Conservation (phyloP, 139 green algal genomes). For the Micractinium sp. region DNA sequence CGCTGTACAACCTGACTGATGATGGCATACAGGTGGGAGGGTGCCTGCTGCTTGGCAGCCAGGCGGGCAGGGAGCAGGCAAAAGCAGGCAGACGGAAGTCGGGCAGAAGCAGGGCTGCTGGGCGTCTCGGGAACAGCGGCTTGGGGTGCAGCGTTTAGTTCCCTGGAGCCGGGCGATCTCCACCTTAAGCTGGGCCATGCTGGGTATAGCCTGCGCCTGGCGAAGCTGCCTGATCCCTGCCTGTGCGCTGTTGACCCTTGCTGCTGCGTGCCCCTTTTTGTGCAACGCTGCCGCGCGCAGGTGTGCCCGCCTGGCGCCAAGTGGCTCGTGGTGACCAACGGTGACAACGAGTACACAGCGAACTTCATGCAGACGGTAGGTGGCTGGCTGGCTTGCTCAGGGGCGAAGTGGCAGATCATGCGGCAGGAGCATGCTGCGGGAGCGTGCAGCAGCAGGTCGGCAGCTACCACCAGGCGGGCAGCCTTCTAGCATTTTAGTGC, state of each 20-base stretch:
- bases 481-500: background rate
- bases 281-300: background rate
- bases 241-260: background rate
- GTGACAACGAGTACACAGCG: constrained; percentile 82
- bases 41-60: background rate
- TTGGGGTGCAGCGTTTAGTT: too few relatives aligned
- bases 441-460: too few relatives aligned
- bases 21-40: constrained; percentile 59
- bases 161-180: too few relatives aligned
- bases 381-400: too few relatives aligned
- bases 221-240: background rate
- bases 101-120: too few relatives aligned
- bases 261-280: background rate
- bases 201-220: too few relatives aligned
- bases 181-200: too few relatives aligned
- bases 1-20: constrained; percentile 88
- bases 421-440: too few relatives aligned
- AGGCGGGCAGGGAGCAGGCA: background rate
- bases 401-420: too few relatives aligned
- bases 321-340: constrained; percentile 87
- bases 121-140: too few relatives aligned
- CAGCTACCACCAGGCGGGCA: background rate
- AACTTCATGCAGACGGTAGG: constrained; percentile 54
- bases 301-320: constrained; percentile 66
- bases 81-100: too few relatives aligned